These are phyloP conservation scores for Blastocystis hominis DNA, from an alignment of 352 stramenopile genomes.

Conservation along the genomic window DNA sequence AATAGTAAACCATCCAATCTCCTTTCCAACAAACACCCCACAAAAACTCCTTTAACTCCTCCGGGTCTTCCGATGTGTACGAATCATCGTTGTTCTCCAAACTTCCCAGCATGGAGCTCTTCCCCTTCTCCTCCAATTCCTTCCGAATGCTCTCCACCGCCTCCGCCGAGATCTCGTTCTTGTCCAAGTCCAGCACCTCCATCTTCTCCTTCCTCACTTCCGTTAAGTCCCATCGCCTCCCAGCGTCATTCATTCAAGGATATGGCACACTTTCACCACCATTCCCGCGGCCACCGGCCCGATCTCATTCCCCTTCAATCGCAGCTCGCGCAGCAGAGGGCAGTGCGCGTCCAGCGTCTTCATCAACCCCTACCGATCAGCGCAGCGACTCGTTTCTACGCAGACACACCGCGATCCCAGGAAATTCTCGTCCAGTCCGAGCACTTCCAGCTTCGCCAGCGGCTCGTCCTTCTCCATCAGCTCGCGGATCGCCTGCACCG, in stretches of 20 bases:
- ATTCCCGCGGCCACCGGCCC: not conserved
- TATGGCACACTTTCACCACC: constrained; percentile 9
- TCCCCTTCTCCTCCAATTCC: not conserved
- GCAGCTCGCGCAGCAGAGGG: not conserved
- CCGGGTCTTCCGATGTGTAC: not conserved
- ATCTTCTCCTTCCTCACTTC: not conserved
- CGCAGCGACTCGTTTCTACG: not conserved
- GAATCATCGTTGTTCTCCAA: not conserved
- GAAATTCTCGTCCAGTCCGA: not conserved
- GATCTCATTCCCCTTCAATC: not conserved
- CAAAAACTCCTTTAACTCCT: not conserved
- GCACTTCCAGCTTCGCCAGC: not conserved
- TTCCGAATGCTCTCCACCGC: not conserved
- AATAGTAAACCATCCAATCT: not conserved
- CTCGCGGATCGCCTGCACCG: not conserved
- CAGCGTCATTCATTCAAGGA: not conserved
- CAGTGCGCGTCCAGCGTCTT: not conserved
- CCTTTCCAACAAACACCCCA: not conserved
- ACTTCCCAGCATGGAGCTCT: not conserved
- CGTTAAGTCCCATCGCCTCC: not conserved
- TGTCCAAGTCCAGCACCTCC: not conserved
- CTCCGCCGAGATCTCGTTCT: not conserved
- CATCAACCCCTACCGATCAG: not conserved
- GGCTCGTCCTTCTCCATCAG: not conserved
- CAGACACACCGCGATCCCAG: not conserved